A percentile compares a stretch with the other conserved stretches of the same genome.
These are phyloP conservation scores for Nothophytophthora sp. DNA, from an alignment of 352 stramenopile species.

Conservation along the genomic window DNA sequence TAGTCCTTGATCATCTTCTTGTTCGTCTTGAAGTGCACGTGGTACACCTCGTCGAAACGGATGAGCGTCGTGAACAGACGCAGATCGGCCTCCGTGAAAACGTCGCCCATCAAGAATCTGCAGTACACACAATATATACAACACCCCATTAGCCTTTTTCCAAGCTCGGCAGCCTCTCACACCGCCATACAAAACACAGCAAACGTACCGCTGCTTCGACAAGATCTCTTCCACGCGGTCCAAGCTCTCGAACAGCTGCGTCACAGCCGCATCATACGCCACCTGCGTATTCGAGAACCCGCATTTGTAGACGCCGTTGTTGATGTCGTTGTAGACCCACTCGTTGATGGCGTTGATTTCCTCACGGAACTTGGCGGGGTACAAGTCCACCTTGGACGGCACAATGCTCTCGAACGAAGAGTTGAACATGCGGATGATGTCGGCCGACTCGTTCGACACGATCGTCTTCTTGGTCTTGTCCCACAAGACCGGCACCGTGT, in stretches of 20 bases:
- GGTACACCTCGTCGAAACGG: constrained; percentile 96
- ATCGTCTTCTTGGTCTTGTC: constrained; percentile 94
- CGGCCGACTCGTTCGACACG: constrained; percentile 96
- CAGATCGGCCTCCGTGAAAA: constrained; percentile 86
- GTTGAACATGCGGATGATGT: constrained; percentile 97
- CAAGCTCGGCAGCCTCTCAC: too few species aligned
- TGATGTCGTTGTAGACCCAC: constrained; percentile 92
- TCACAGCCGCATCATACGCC: constrained; percentile 91
- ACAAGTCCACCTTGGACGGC: constrained; percentile 83
- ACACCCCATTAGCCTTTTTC: too few species aligned
- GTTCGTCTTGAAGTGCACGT: constrained; percentile 81
- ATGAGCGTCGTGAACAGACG: constrained; percentile 92
- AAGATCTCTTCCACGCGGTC: constrained; percentile 86
- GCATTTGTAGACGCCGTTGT: constrained; percentile 90
- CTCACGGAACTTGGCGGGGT: constrained; percentile 72
- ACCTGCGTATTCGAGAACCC: constrained; percentile 59
- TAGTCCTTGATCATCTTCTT: constrained; percentile 80
- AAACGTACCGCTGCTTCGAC: constrained; percentile 46
- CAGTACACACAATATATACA: too few species aligned
- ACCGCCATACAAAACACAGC: too few species aligned
- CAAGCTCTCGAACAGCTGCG: constrained; percentile 79
- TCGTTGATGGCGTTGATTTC: constrained; percentile 88
- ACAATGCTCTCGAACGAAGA: constrained; percentile 87
- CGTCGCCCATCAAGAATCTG: constrained; percentile 78
- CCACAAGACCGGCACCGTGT: constrained; percentile 93